Percentiles rank a stretch among this genome's conserved stretches.
These are phyloP conservation scores for Royoungia palumana DNA, from an alignment of 768 basidiomycete genomes.

Conservation along the genomic window DNA sequence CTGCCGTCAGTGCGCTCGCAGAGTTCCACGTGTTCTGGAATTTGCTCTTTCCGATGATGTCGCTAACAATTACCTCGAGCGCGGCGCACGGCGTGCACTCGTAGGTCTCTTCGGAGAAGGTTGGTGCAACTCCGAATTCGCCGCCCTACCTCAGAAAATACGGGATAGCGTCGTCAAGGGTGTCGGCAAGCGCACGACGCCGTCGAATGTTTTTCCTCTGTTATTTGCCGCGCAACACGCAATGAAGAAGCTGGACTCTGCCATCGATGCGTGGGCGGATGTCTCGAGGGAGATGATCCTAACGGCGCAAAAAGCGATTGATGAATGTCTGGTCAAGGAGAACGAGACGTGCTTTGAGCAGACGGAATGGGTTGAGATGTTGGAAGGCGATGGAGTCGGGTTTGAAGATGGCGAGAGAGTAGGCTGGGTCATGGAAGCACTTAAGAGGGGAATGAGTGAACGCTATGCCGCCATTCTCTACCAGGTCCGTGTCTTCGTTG, in stretches of 20 bases:
- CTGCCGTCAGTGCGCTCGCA: slow-evolving; percentile 77
- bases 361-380: slow-evolving; percentile 68
- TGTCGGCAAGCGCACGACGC: slow-evolving; percentile 64
- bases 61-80: slow-evolving; percentile 64
- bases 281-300: slow-evolving; percentile 58
- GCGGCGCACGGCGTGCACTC: slow-evolving; percentile 69
- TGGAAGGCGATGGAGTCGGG: slow-evolving; percentile 67
- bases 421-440: slow-evolving; percentile 67
- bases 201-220: slow-evolving; percentile 63
- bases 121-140: slow-evolving; percentile 85
- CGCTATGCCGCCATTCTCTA: slow-evolving; percentile 67
- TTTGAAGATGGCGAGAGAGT: slow-evolving; percentile 80
- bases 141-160: slow-evolving; percentile 58
- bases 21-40: slow-evolving; percentile 79
- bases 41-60: slow-evolving; percentile 80
- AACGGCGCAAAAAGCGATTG: slow-evolving; percentile 56
- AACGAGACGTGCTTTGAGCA: slow-evolving; percentile 65
- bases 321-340: slow-evolving; percentile 56
- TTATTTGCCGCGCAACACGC: slow-evolving; percentile 67
- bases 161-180: slow-evolving; percentile 71
- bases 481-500: slow-evolving; percentile 48
- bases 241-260: slow-evolving; percentile 47
- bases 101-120: slow-evolving; percentile 85
- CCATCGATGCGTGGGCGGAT: slow-evolving; percentile 52
- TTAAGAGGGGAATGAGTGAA: slow-evolving; percentile 61